These are phyloP conservation scores for Plectosphaerella sp. DNA, from an alignment of 2,329 filamentous ascomycete species.

Conservation along the genomic window DNA sequence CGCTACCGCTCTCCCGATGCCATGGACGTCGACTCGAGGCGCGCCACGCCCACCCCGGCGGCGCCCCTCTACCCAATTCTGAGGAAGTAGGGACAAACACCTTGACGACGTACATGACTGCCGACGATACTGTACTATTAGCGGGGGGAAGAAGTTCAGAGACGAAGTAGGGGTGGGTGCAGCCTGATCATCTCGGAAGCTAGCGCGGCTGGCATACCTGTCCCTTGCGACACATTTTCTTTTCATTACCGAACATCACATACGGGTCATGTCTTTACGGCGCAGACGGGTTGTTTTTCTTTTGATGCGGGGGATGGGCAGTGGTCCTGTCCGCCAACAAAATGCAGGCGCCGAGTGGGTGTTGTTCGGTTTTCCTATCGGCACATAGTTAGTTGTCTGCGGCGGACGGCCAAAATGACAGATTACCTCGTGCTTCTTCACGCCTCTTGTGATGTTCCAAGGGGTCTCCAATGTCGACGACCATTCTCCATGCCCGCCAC, in stretches of 20 bases:
- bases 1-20: slow-evolving; percentile 18
- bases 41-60: slow-evolving; percentile 3
- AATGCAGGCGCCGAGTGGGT: too few relatives aligned
- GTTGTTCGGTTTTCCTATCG: too few relatives aligned
- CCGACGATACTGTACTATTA: not conserved
- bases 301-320: too few relatives aligned
- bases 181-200: slow-evolving; percentile 2
- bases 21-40: slow-evolving; percentile 11
- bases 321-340: too few relatives aligned
- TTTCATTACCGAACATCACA: slow-evolving; percentile 3
- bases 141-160: not conserved
- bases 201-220: not conserved
- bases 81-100: slow-evolving; percentile 22
- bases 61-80: slow-evolving; percentile 32
- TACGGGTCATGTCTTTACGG: not conserved
- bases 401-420: too few relatives aligned
- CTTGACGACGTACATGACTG: slow-evolving; percentile 1
- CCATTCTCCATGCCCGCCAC: too few relatives aligned
- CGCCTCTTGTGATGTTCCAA: too few relatives aligned
- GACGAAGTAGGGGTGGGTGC: slow-evolving; percentile 1
- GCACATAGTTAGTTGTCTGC: too few relatives aligned
- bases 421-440: too few relatives aligned
- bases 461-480: too few relatives aligned
- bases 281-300: not conserved
- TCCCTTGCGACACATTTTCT: slow-evolving; percentile 1